Evolutionary conservation across 73 alveolate genomes (phyloP), one percentile per base, ranked within the genome.

Genomic region (Effrenium voratum): DNA sequence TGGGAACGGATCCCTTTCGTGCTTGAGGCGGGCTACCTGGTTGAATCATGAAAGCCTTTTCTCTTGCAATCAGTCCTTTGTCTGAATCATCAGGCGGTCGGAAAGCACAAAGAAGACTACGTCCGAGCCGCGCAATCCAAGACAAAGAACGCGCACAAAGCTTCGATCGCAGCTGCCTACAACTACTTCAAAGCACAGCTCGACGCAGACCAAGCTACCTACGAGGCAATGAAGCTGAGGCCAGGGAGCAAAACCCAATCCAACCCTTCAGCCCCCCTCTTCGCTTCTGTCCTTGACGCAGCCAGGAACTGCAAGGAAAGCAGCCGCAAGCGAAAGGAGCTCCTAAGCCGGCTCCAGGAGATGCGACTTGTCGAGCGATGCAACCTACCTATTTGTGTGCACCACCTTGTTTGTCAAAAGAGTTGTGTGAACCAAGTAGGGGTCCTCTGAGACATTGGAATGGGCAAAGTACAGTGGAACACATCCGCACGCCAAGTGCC

Each of bases 1-100:
- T 75, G 86, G 86, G 59, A 75, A 5, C 19, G 86, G 36, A 57
- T 75, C 40, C 86, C 86, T 40, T 75, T 75, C 36, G 86, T 75
- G 41, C 40, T 75, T 36, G 86, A 75, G 86, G 86, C n/a, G n/a
- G n/a, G n/a, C n/a, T n/a, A n/a, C n/a, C n/a, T n/a, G n/a, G n/a
- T n/a, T n/a, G n/a, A n/a, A n/a, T n/a, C n/a, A n/a, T n/a, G n/a
- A n/a, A n/a, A n/a, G n/a, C n/a, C n/a, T n/a, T n/a, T n/a, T n/a
- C n/a, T n/a, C n/a, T n/a, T n/a, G n/a, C n/a, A n/a, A n/a, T n/a
- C n/a, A n/a, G n/a, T n/a, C n/a, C n/a, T n/a, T n/a, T n/a, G n/a
- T n/a, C n/a, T n/a, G n/a, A n/a, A n/a, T n/a, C n/a, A n/a, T n/a
- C n/a, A n/a, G n/a, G n/a, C n/a, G n/a, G n/a, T n/a, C n/a, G 77